phyloP scores from a whole-genome alignment of 2,329 filamentous ascomycete species.

The Aspergillus arachidicola region DNA sequence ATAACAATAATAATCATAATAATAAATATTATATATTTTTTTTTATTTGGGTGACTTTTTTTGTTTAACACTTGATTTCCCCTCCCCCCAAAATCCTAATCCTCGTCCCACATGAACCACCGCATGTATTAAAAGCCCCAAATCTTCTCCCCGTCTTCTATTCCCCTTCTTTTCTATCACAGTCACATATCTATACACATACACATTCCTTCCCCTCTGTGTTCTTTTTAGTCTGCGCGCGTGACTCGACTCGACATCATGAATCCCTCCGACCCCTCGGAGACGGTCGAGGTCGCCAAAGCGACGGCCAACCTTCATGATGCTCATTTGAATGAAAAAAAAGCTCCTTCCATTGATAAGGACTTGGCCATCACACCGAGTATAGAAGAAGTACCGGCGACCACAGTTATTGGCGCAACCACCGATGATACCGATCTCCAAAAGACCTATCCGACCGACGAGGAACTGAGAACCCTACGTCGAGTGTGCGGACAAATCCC shows the following conservation, averaged over 20 bases:
- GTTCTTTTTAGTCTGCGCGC: neutral
- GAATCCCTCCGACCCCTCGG: slow-evolving; percentile 30
- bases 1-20: neutral
- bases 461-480: slow-evolving; percentile 38
- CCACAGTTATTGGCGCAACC: neutral
- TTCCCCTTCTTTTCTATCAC: neutral
- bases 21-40: neutral
- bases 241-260: slow-evolving; percentile 17
- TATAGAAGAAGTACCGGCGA: slow-evolving; percentile 13
- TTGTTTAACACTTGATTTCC: neutral
- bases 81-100: neutral
- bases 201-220: neutral
- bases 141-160: neutral
- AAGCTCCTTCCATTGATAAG: slow-evolving; percentile 7
- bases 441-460: slow-evolving; percentile 29
- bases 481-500: slow-evolving; percentile 53
- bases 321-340: slow-evolving; percentile 18
- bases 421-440: neutral
- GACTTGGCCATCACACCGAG: slow-evolving; percentile 8
- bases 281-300: slow-evolving; percentile 29
- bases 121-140: neutral
- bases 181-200: neutral
- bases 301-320: slow-evolving; percentile 24
- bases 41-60: neutral
- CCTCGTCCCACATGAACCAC: neutral